Percentiles rank a stretch among this genome's conserved stretches.
Evolutionary conservation across 257 asterid species (phyloP).

Genomic region (Capsicum rhomboideum): DNA sequence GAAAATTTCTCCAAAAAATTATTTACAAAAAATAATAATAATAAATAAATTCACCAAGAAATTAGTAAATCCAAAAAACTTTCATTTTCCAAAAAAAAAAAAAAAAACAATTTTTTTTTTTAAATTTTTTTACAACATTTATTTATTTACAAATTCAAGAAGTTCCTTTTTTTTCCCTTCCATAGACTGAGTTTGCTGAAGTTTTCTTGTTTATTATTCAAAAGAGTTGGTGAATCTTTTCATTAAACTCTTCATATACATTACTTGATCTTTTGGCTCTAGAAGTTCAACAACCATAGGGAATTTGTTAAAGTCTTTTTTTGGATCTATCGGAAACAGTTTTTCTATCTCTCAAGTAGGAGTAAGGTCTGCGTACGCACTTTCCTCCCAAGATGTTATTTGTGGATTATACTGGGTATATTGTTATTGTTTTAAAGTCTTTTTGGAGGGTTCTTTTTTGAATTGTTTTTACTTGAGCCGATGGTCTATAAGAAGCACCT

Average conservation of each 20-base stretch:
- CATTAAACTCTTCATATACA: background rate
- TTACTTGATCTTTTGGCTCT: background rate
- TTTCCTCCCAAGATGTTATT: too few relatives aligned
- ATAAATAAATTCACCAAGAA: background rate
- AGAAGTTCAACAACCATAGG: too few relatives aligned
- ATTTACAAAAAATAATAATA: background rate
- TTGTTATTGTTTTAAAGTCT: too few relatives aligned
- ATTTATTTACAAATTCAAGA: background rate
- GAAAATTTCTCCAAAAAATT: background rate
- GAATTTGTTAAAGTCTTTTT: too few relatives aligned
- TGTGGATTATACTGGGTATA: too few relatives aligned
- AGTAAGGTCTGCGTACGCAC: too few relatives aligned
- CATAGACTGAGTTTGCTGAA: background rate
- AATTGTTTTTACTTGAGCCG: too few relatives aligned
- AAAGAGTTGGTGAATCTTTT: background rate
- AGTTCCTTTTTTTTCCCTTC: background rate
- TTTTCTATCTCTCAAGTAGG: too few relatives aligned
- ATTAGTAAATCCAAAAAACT: background rate
- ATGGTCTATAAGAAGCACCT: too few relatives aligned
- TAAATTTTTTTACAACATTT: background rate
- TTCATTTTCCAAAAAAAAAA: background rate
- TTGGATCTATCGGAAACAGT: too few relatives aligned
- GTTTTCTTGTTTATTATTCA: background rate
- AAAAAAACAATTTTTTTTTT: background rate
- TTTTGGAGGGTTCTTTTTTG: too few relatives aligned